Evolutionary conservation across 2,329 filamentous ascomycete species (phyloP).

Genomic region (Aplosporella prunicola): DNA sequence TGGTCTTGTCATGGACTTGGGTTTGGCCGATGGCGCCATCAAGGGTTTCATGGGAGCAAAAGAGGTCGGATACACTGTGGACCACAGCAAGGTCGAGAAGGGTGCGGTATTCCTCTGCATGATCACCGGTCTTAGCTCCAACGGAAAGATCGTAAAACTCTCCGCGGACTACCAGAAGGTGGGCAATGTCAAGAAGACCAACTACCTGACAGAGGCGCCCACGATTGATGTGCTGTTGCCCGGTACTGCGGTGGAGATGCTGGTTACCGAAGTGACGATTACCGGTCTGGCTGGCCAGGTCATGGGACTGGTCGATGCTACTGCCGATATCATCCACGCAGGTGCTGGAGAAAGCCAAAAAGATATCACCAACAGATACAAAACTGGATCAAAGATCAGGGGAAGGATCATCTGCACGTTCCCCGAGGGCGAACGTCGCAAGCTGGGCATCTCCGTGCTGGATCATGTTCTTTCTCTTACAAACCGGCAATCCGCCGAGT

Average conservation of each 20-base stretch:
- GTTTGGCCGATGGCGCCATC: conserved; percentile 56
- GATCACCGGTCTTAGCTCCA: conserved; percentile 63
- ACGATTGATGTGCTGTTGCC: conserved; percentile 86
- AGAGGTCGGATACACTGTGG: conserved; percentile 60
- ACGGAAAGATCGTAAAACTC: conserved; percentile 78
- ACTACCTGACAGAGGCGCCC: conserved; percentile 63
- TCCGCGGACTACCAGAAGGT: conserved; percentile 63
- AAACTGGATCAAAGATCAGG: conserved; percentile 74
- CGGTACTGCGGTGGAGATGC: conserved; percentile 77
- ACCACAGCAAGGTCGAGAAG: conserved; percentile 62
- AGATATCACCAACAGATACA: conserved; percentile 68
- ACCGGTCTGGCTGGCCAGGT: conserved; percentile 82
- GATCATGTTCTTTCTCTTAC: conserved; percentile 70
- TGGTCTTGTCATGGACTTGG: conserved; percentile 86
- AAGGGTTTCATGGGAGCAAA: conserved; percentile 79
- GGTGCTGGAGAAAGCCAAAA: conserved; percentile 60
- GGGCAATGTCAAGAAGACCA: conserved; percentile 55
- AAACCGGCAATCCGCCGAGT: conserved; percentile 25
- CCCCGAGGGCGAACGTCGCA: conserved; percentile 66
- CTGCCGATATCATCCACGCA: conserved; percentile 83
- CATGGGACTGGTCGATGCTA: conserved; percentile 83
- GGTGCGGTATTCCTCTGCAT: conserved; percentile 79
- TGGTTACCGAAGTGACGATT: conserved; percentile 65
- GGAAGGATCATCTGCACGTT: conserved; percentile 84
- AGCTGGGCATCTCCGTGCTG: conserved; percentile 78